Evolutionary conservation across 2,329 filamentous ascomycete species (phyloP).

Genomic region (Phoma herbarum): DNA sequence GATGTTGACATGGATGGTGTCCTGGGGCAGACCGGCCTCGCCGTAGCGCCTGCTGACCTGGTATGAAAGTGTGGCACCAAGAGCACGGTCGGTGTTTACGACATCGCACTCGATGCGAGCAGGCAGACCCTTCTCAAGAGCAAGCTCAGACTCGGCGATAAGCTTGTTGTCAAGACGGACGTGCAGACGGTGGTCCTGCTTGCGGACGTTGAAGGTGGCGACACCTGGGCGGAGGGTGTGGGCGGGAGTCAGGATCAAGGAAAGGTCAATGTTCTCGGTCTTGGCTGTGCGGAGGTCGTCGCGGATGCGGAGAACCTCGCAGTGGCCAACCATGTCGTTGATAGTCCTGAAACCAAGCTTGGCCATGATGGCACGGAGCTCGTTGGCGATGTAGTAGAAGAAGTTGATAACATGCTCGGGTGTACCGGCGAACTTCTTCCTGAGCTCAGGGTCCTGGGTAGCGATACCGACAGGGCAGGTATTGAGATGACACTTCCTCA

Average conservation of each 20-base stretch:
- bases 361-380: conserved; percentile 96
- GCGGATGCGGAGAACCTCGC: conserved; percentile 83
- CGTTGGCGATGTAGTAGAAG: conserved; percentile 97
- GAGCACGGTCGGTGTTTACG: conserved; percentile 93
- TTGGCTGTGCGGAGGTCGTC: conserved; percentile 89
- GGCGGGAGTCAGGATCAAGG: conserved; percentile 91
- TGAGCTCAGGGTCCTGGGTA: conserved; percentile 91
- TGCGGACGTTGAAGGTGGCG: conserved; percentile 96
- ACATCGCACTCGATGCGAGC: conserved; percentile 95
- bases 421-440: conserved; percentile 91
- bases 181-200: conserved; percentile 95
- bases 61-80: conserved; percentile 94
- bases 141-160: conserved; percentile 92
- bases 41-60: conserved; percentile 94
- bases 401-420: conserved; percentile 99
- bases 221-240: conserved; percentile 94
- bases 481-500: conserved; percentile 77
- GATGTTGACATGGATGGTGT: conserved; percentile 95
- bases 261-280: conserved; percentile 92
- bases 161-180: conserved; percentile 96
- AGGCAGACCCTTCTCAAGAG: conserved; percentile 91
- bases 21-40: conserved; percentile 85
- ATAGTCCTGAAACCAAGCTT: conserved; percentile 93
- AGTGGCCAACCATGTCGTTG: conserved; percentile 97
- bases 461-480: conserved; percentile 94